These are phyloP conservation scores for Agaricus blazei DNA, from an alignment of 768 basidiomycete species.

Conservation along the genomic window DNA sequence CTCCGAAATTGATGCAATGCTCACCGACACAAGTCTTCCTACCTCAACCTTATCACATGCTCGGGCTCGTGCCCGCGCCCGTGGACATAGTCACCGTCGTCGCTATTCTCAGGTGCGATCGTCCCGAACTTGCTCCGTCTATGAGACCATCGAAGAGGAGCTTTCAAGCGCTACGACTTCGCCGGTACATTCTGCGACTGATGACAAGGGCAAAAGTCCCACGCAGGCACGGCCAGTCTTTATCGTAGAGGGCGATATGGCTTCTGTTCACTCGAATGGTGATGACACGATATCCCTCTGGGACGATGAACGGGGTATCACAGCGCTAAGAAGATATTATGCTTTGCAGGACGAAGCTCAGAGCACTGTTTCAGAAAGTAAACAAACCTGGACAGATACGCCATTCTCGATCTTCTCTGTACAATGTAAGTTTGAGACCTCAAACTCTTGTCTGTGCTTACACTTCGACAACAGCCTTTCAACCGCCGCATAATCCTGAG, in stretches of 20 bases:
- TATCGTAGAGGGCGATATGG: conserved; percentile 54
- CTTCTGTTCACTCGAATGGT: conserved; percentile 37
- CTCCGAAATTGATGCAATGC: conserved; percentile 48
- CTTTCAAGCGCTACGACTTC: conserved; percentile 26
- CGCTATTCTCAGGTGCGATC: conserved; percentile 60
- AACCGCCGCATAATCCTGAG: conserved; percentile 57
- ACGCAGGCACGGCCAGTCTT: conserved; percentile 40
- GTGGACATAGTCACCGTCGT: conserved; percentile 66
- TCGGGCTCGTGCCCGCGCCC: conserved; percentile 44
- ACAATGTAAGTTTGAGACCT: conserved; percentile 51
- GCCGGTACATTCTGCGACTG: conserved; percentile 22
- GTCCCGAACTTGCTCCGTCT: conserved; percentile 57
- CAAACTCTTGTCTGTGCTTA: not conserved
- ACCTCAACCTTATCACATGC: conserved; percentile 36
- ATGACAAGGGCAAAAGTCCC: conserved; percentile 30
- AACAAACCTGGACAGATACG: conserved; percentile 62
- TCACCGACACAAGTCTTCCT: conserved; percentile 53
- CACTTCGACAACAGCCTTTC: conserved; percentile 47
- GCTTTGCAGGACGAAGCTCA: conserved; percentile 67
- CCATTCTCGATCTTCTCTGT: conserved; percentile 68
- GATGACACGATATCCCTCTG: conserved; percentile 34
- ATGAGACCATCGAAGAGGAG: conserved; percentile 81
- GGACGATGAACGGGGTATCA: conserved; percentile 68
- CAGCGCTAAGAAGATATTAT: conserved; percentile 60
- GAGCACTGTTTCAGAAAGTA: conserved; percentile 61